Conservation (phyloP, 2,329 filamentous ascomycete genomes). For the Fonsecaea monophora region DNA sequence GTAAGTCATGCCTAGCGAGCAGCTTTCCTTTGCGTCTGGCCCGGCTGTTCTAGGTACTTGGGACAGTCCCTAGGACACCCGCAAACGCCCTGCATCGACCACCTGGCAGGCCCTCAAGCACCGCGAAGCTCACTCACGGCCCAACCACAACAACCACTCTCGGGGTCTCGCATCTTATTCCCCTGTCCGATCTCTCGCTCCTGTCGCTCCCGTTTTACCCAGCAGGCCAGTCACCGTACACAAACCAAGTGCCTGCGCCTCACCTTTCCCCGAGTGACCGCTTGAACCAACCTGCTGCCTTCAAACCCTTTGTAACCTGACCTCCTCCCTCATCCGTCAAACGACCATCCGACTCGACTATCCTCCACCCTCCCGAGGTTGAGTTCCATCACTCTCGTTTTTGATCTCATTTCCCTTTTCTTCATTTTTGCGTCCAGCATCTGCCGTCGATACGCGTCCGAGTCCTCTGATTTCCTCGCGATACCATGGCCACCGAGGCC, state of each 20-base stretch:
- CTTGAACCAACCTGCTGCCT: not conserved
- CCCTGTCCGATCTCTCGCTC: constrained; percentile 7
- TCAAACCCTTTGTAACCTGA: constrained; percentile 16
- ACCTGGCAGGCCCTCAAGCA: constrained; percentile 1
- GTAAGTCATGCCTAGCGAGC: constrained; percentile 4
- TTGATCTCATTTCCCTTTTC: constrained; percentile 22
- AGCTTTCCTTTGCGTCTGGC: not conserved
- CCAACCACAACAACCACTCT: not conserved
- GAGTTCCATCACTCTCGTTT: constrained; percentile 32
- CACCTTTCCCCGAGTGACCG: constrained; percentile 7
- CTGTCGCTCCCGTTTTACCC: constrained; percentile 9
- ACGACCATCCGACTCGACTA: constrained; percentile 19
- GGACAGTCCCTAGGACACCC: not conserved
- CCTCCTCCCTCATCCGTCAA: constrained; percentile 26
- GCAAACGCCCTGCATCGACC: constrained; percentile 3
- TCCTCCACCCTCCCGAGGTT: constrained; percentile 26
- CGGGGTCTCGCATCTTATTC: constrained; percentile 4
- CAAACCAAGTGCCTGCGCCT: constrained; percentile 16
- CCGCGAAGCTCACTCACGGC: not conserved
- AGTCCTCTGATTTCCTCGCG: constrained; percentile 18
- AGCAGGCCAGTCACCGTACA: constrained; percentile 11
- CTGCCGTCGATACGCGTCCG: constrained; percentile 29
- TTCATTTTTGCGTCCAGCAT: constrained; percentile 9
- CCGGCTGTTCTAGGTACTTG: not conserved
- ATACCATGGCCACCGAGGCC: constrained; percentile 42